A percentile compares a stretch with the other conserved stretches of the same genome.
Conservation (phyloP, 495 filamentous ascomycete species). For the Gamarada debralockiae region DNA sequence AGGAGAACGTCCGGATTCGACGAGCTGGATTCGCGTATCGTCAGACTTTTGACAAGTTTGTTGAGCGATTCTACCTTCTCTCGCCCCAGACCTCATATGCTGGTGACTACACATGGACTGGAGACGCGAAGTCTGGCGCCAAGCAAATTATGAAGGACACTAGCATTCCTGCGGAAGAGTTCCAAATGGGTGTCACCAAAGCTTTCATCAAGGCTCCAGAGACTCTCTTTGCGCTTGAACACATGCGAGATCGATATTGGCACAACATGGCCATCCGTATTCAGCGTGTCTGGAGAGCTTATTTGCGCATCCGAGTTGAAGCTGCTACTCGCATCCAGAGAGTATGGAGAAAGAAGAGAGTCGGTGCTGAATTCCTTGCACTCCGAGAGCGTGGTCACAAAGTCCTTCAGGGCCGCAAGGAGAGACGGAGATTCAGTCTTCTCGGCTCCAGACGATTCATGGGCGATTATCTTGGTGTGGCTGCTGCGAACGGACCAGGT, state of each 20-base stretch:
- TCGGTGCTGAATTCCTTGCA: conserved; percentile 81
- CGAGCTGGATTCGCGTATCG: conserved; percentile 96
- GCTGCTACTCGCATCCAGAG: conserved; percentile 91
- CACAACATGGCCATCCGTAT: conserved; percentile 99
- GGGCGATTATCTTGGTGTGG: conserved; percentile 91
- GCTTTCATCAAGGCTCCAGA: conserved; percentile 99
- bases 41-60: conserved; percentile 97
- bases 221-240: conserved; percentile 93
- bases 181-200: conserved; percentile 95
- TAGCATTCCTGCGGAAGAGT: conserved; percentile 90
- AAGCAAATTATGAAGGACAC: conserved; percentile 95
- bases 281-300: conserved; percentile 95
- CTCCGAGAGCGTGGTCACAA: conserved; percentile 87
- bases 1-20: conserved; percentile 97
- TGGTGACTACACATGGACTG: conserved; percentile 94
- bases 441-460: conserved; percentile 89
- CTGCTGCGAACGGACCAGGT: conserved; percentile 74
- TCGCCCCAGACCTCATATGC: conserved; percentile 94
- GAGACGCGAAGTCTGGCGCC: conserved; percentile 80
- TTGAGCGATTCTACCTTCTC: conserved; percentile 93
- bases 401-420: conserved; percentile 79
- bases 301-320: conserved; percentile 86
- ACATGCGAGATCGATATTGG: conserved; percentile 97
- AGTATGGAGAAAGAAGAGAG: conserved; percentile 88
- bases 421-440: conserved; percentile 84